phyloP scores from a whole-genome alignment of 2,329 filamentous ascomycete species.

The Talaromyces albobiverticillius region DNA sequence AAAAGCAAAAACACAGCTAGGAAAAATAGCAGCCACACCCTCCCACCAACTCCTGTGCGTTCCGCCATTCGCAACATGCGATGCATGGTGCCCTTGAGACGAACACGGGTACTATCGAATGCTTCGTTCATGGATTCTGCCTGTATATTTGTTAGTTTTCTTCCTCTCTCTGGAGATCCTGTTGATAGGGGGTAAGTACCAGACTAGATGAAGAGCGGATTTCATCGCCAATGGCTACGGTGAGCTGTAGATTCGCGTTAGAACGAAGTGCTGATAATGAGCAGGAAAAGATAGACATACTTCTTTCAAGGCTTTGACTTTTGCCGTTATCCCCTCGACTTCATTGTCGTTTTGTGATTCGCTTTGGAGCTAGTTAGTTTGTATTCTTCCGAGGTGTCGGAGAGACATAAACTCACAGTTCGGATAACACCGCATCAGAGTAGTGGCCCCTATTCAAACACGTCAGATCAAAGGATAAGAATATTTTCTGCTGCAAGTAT shows the following conservation, averaged over 20 bases:
- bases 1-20: conserved; percentile 78
- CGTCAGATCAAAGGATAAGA: no score
- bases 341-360: conserved; percentile 94
- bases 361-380: not conserved
- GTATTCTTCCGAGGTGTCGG: not conserved
- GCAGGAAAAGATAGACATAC: conserved; percentile 51
- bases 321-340: conserved; percentile 84
- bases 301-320: conserved; percentile 85
- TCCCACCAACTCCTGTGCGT: conserved; percentile 92
- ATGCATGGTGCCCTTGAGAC: conserved; percentile 90
- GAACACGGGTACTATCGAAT: conserved; percentile 80
- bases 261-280: not conserved
- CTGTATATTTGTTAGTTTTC: not conserved
- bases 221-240: conserved; percentile 14
- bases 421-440: conserved; percentile 73
- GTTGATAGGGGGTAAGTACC: not conserved
- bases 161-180: no score
- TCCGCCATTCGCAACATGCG: conserved; percentile 96
- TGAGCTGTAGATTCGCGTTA: conserved; percentile 15
- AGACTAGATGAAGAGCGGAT: conserved; percentile 14
- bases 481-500: no score
- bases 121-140: conserved; percentile 88
- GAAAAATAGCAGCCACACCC: conserved; percentile 89
- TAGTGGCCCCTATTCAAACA: conserved; percentile 70
- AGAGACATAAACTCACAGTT: conserved; percentile 6